Evolutionary conservation across 2,329 filamentous ascomycete species (phyloP), one percentile per base, ranked within the genome.

Genomic region (Rhytidhysteron rufulum): DNA sequence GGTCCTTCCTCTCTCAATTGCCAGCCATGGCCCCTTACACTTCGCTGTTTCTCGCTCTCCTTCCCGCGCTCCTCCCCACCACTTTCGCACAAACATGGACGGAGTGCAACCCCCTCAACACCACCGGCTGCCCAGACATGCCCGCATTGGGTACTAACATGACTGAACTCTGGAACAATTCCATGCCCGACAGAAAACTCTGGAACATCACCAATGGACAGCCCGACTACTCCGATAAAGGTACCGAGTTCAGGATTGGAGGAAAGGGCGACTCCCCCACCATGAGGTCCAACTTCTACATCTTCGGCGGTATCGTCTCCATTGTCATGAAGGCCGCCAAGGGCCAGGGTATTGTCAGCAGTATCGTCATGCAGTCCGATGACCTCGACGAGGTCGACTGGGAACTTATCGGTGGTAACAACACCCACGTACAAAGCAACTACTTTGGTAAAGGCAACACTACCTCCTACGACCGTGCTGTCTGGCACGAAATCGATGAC

Each of bases 211-310:
- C 79, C 7, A 81, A 81, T 37, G 86, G 86, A 37, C 67, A 66
- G 7, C 73, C 91, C 40, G 69, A 70, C 11, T 89, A 83, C 61
- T 74, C 75, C 41, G 60, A 73, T 33, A 69, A 79, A 36, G 86
- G 85, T 27, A 85, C 86, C 32, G 70, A 77, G 40, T 90, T 94
- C 68, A 84, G 77, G 37, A 82, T 95, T 66, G 69, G 65, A 41
- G 75, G 83, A 60, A 75, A 80, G 48, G 80, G 83, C 47, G 80
- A 94, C 54, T 85, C 88, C 0, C 86, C 88, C 2, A 91, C 86
- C 3, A 75, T 95, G 39, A 76, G 81, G 48, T 83, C 85, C 41
- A 64, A 63, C 31, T 72, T 74, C 53, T 77, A 75, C 60, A 68
- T 79, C 53, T 68, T 77, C 52, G 78, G 77, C 48, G 76, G 76